Percentiles rank a stretch among this genome's conserved stretches.
These are phyloP conservation scores for Backusella mclennaniae DNA, from an alignment of 192 early-diverging fungal genomes.

Conservation along the genomic window DNA sequence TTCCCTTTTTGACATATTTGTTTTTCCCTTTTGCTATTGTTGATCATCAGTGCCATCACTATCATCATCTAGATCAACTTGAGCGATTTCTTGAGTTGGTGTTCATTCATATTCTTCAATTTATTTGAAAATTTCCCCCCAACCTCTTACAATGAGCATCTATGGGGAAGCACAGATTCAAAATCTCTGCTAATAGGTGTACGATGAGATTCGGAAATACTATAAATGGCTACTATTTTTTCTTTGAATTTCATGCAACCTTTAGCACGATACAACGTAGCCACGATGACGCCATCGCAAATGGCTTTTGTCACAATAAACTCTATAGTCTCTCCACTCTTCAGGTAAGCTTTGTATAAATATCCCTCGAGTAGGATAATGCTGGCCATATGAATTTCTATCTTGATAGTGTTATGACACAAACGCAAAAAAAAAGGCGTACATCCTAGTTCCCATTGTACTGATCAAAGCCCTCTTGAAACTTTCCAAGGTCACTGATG, in stretches of 20 bases:
- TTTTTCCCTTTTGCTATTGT: background rate
- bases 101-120: too few species aligned
- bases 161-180: background rate
- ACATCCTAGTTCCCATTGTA: too few species aligned
- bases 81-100: background rate
- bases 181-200: background rate
- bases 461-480: too few species aligned
- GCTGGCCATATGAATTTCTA: background rate
- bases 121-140: too few species aligned
- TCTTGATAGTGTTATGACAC: too few species aligned
- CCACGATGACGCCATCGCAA: background rate
- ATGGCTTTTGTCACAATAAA: background rate
- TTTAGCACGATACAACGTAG: background rate
- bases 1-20: too few species aligned
- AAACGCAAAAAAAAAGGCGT: too few species aligned
- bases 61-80: background rate
- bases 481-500: too few species aligned
- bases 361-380: background rate
- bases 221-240: background rate
- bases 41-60: background rate
- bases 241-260: background rate
- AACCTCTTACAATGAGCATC: too few species aligned
- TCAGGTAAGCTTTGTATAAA: background rate
- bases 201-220: background rate
- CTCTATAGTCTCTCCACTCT: background rate